Evolutionary conservation across 2,329 filamentous ascomycete species (phyloP), one percentile per base, ranked within the genome.

Genomic region (Raffaelea deltoideospora): DNA sequence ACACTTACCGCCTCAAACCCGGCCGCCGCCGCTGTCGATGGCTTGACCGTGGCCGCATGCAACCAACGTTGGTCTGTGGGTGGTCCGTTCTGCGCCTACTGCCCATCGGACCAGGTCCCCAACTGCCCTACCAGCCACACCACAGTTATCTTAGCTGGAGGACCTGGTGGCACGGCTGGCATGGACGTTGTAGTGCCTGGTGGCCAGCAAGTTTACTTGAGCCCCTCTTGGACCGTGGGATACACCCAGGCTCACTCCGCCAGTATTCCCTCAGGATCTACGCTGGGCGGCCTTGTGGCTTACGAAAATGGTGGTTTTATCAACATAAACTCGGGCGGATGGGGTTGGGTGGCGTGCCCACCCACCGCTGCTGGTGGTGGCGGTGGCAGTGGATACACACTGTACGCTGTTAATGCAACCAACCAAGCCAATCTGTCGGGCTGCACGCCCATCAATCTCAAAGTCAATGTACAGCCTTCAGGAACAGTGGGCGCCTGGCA

Each of bases 221-320:
- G 46, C 20, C 39, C 48, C 1, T 33, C 41, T 27, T 50, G 51
- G 49, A 46, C 46, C 24, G 41, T 57, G 18, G 50, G 41, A 13
- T 53, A 53, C 44, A 55, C 53, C 13, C 51, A 53, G 44, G 54
- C 54, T 2, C 54, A 57, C 38, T 54, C 52, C 39, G 52, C 50
- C 3, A 35, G 40, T 33, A 45, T 53, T 18, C 54, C 54, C 1
- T 11, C 39, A 3, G 52, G 52, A 3, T 48, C 51, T 32, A 41
- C 40, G 15, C 28, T 31, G 17, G 47, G 42, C 10, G 51, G 52
- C 5, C 50, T 56, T 18, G 48, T 39, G 2, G 51, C 53, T 13
- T 55, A 52, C 38, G 17, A 41, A 29, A 48, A 47, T 28, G 54
- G 54, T 22, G 54, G 54, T 1, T 50, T 55, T 18, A 44, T 56